These are phyloP conservation scores for Nitzschia putrida DNA, from an alignment of 108 stramenopile genomes.

Conservation along the genomic window DNA sequence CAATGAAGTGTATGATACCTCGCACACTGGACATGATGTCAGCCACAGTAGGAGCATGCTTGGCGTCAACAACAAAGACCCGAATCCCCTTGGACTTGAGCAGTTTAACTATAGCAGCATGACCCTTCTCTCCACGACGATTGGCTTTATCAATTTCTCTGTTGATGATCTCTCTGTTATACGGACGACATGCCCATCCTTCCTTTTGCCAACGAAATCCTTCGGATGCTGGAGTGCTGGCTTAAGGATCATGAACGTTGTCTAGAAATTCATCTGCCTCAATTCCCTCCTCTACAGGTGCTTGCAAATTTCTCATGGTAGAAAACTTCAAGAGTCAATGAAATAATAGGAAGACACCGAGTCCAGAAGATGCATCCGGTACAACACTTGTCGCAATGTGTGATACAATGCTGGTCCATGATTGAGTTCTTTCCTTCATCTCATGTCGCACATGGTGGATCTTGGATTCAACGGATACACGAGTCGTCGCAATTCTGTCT, in stretches of 20 bases:
- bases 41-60: not conserved
- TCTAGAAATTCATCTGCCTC: not conserved
- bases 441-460: too few relatives aligned
- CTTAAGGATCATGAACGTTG: too few relatives aligned
- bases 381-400: too few relatives aligned
- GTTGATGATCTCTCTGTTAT: conserved; percentile 8
- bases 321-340: not conserved
- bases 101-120: conserved; percentile 6
- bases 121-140: conserved; percentile 5
- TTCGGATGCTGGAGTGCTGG: too few relatives aligned
- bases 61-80: conserved; percentile 26
- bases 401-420: too few relatives aligned
- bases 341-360: too few relatives aligned
- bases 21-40: conserved; percentile 23
- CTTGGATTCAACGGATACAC: too few relatives aligned
- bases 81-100: conserved; percentile 12
- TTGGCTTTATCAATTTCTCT: conserved; percentile 19
- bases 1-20: conserved; percentile 1
- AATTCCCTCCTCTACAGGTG: not conserved
- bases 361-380: too few relatives aligned
- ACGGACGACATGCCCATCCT: conserved; percentile 2
- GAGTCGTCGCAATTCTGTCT: too few relatives aligned
- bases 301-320: not conserved
- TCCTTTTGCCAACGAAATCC: too few relatives aligned
- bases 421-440: too few relatives aligned